phyloP scores from a whole-genome alignment of 371 early-diverging fungal species.

The Mucor velutinosus region DNA sequence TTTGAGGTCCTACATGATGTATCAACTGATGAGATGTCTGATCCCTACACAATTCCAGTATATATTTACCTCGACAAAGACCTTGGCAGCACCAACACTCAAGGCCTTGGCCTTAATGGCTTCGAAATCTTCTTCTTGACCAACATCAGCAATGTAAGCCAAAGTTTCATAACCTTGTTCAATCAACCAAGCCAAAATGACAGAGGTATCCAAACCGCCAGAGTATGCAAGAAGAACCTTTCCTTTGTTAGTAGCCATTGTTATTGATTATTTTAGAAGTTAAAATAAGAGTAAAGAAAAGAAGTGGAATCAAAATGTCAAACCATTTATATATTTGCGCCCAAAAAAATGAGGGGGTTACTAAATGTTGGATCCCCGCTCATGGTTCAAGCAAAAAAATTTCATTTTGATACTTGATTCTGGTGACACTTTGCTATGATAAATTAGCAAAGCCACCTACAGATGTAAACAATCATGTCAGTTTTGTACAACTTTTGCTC shows the following conservation, averaged over 20 bases:
- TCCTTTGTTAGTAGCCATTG: slow-evolving; percentile 69
- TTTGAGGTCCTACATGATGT: slow-evolving; percentile 73
- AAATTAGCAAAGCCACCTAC: not conserved
- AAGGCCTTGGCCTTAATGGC: slow-evolving; percentile 92
- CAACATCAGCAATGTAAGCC: slow-evolving; percentile 97
- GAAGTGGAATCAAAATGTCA: not conserved
- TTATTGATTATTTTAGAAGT: slow-evolving; percentile 6
- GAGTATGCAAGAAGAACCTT: slow-evolving; percentile 95
- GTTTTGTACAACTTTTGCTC: not conserved
- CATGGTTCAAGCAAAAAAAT: not conserved
- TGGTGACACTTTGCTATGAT: not conserved
- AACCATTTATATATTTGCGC: not conserved
- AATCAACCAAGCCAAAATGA: slow-evolving; percentile 97
- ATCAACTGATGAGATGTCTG: not conserved
- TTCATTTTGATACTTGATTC: not conserved
- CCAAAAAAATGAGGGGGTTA: not conserved
- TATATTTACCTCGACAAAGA: slow-evolving; percentile 83
- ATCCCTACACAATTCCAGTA: not conserved
- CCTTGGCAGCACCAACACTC: slow-evolving; percentile 90
- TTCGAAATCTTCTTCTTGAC: slow-evolving; percentile 98
- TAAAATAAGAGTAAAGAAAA: slow-evolving; percentile 3
- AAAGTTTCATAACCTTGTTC: slow-evolving; percentile 97
- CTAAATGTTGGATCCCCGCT: not conserved
- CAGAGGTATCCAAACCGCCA: slow-evolving; percentile 97
- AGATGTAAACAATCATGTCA: not conserved